phyloP scores from a whole-genome alignment of 139 green algal genomes.

The Volvox reticuliferus region DNA sequence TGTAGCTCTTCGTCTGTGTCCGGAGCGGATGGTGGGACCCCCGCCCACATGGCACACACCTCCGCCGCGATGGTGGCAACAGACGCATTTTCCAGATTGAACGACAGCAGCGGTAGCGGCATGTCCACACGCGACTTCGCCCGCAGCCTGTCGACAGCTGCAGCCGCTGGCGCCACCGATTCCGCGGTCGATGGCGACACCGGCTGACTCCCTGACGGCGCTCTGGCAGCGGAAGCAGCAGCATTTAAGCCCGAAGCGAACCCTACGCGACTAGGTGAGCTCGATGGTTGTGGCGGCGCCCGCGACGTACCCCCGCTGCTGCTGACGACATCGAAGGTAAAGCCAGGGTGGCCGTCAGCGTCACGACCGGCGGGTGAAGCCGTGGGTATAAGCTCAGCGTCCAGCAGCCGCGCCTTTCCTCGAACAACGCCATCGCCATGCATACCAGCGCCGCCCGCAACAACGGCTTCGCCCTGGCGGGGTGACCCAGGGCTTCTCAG shows the following conservation, averaged over 20 bases:
- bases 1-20: too few species aligned
- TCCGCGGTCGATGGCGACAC: not conserved
- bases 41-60: not conserved
- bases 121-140: not conserved
- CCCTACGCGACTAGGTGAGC: not conserved
- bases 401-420: not conserved
- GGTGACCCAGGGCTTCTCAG: not conserved
- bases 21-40: not conserved
- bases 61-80: not conserved
- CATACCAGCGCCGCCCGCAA: not conserved
- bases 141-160: not conserved
- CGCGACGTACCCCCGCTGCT: not conserved
- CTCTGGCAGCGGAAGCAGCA: not conserved
- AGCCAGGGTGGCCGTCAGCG: not conserved
- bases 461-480: not conserved
- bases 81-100: not conserved
- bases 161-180: too few species aligned
- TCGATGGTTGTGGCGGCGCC: not conserved
- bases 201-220: not conserved
- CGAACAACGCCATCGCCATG: not conserved
- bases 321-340: too few species aligned
- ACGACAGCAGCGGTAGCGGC: slow-evolving; percentile 17
- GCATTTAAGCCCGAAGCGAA: not conserved
- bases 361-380: not conserved
- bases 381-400: not conserved